Percentiles rank a stretch among this genome's conserved stretches.
Evolutionary conservation across 2,329 filamentous ascomycete species (phyloP).

Genomic region (Chrysosporium keratinophilum): DNA sequence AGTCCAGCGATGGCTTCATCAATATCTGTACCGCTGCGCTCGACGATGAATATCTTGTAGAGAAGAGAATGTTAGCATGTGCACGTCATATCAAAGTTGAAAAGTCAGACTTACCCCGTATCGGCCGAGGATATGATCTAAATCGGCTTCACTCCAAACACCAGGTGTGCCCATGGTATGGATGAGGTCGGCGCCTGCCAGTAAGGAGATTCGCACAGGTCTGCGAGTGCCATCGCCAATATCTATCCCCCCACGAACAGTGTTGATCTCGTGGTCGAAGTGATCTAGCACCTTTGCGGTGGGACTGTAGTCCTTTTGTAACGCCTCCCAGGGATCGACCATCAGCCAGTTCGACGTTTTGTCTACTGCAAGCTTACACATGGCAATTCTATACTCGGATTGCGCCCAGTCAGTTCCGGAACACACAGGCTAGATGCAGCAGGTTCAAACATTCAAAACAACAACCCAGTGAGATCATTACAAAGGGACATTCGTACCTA

Average conservation of each 20-base stretch:
- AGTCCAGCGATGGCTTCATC: slow-evolving; percentile 76
- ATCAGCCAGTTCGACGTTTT: slow-evolving; percentile 69
- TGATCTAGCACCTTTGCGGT: slow-evolving; percentile 86
- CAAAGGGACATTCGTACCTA: slow-evolving; percentile 35
- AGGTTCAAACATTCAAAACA: not conserved
- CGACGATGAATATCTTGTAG: slow-evolving; percentile 61
- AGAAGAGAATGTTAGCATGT: not conserved
- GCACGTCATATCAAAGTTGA: not conserved
- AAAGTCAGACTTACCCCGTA: slow-evolving; percentile 48
- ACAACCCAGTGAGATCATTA: not conserved
- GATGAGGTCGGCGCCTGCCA: slow-evolving; percentile 68
- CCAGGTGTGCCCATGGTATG: slow-evolving; percentile 60
- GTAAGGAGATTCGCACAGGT: slow-evolving; percentile 63
- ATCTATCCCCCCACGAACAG: slow-evolving; percentile 62
- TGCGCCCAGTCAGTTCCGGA: too few relatives aligned
- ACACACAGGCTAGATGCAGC: not conserved
- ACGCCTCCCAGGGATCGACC: slow-evolving; percentile 84
- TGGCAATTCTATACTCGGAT: slow-evolving; percentile 50
- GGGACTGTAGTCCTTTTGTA: slow-evolving; percentile 72
- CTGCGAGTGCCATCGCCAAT: slow-evolving; percentile 54
- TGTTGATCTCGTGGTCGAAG: slow-evolving; percentile 82
- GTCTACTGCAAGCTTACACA: slow-evolving; percentile 71
- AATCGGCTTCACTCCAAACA: slow-evolving; percentile 74
- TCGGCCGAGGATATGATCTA: slow-evolving; percentile 75
- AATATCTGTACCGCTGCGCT: slow-evolving; percentile 78